Evolutionary conservation across 768 basidiomycete species (phyloP), one percentile per base, ranked within the genome.

Genomic region (Lentinula aciculospora): DNA sequence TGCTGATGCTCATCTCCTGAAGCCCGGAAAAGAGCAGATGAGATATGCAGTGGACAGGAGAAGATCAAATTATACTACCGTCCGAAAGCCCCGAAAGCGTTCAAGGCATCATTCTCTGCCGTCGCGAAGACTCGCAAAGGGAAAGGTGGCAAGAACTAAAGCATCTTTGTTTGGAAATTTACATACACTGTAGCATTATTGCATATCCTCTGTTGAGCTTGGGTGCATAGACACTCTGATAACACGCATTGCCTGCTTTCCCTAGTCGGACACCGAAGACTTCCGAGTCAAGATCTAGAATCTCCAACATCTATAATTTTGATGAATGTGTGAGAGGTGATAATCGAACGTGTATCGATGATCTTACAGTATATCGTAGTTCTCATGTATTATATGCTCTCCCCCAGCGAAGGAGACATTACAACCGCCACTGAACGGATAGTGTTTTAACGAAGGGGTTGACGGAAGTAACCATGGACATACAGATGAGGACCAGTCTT

Each of bases 401-500:
- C 50, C 64, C 0, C 81, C 81, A 32, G 73, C 77, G 58, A 80
- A 81, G 1, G 78, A 66, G 40, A 81, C 68, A 64, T 78, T 74
- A 51, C 71, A 73, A 8, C 75, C 79, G 31, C 66, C 66, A 47
- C 80, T 81, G 56, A 46, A 65, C 55, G 13, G 61, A 55, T 3
- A 45, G 7, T 31, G 40, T 39, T 42, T 61, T 37, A 3, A 53
- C 34, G 12, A 34, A 58, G 59, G 54, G 59, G 56, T 23, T 31
- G 49, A 19, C 42, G 2, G 19, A 27, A 42, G 2, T 9, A 21
- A 34, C 44, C 32, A 36, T 4, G 53, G 34, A 71, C 81, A 23
- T 58, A 88, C 88, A 92, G 71, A 70, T 92, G 89, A 59, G 79
- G 74, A 1, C 81, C 85, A 0, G 84, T 80, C 72, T 92, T 92